These are phyloP conservation scores for Orbilia brochopaga DNA, from an alignment of 2,329 filamentous ascomycete genomes.

Conservation along the genomic window DNA sequence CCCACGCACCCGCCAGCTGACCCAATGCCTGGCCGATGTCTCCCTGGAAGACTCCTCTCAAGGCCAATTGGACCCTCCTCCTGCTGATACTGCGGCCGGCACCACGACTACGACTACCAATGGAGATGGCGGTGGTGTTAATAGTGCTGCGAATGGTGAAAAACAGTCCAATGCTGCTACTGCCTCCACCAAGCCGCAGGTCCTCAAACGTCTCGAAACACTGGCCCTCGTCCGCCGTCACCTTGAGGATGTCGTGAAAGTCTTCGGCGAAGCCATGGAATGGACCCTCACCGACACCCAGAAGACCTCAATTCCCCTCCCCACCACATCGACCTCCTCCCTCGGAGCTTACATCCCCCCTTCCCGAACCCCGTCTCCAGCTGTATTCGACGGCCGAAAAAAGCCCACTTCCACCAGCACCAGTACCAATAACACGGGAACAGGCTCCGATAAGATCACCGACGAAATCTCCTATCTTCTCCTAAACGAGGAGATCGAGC, in stretches of 20 bases:
- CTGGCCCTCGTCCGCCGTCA: slow-evolving; percentile 80
- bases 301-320: slow-evolving; percentile 38
- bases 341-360: slow-evolving; percentile 45
- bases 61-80: neutral
- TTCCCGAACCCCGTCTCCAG: slow-evolving; percentile 47
- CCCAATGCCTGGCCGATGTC: slow-evolving; percentile 37
- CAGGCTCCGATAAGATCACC: slow-evolving; percentile 51
- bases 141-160: neutral
- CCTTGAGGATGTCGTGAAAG: slow-evolving; percentile 87
- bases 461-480: slow-evolving; percentile 54
- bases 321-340: slow-evolving; percentile 32
- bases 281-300: slow-evolving; percentile 66
- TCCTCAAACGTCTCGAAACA: slow-evolving; percentile 72
- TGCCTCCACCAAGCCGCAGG: slow-evolving; percentile 50
- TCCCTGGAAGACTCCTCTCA: slow-evolving; percentile 23
- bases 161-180: neutral
- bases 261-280: slow-evolving; percentile 93
- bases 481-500: slow-evolving; percentile 69
- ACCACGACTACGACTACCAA: neutral
- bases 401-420: slow-evolving; percentile 34
- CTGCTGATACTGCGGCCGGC: neutral
- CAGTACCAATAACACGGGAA: slow-evolving; percentile 5
- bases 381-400: slow-evolving; percentile 52
- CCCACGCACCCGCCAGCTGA: slow-evolving; percentile 30
- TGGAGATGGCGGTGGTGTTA: neutral